phyloP scores from a whole-genome alignment of 352 stramenopile genomes.

The Albugo laibachii region DNA sequence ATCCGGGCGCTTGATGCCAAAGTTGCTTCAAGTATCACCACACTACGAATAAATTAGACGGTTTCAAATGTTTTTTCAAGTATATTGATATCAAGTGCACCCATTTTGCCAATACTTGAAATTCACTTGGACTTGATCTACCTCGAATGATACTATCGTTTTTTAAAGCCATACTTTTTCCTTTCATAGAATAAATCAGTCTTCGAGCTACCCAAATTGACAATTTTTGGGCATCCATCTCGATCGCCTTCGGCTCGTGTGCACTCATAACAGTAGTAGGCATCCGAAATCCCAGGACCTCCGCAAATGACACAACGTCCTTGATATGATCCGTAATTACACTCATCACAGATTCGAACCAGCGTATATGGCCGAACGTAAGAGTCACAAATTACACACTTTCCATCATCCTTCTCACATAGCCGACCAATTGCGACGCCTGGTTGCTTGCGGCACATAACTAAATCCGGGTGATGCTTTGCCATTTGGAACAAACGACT shows the following conservation, averaged over 20 bases:
- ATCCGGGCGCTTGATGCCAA: slow-evolving; percentile 23
- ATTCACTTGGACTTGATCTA: no score
- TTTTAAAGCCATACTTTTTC: slow-evolving; percentile 95
- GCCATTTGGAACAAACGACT: slow-evolving; percentile 58
- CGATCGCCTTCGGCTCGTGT: slow-evolving; percentile 91
- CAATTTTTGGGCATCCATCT: slow-evolving; percentile 99
- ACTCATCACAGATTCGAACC: slow-evolving; percentile 99
- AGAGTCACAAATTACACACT: slow-evolving; percentile 99
- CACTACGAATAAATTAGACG: no score
- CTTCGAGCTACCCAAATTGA: slow-evolving; percentile 92
- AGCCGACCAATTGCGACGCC: slow-evolving; percentile 93
- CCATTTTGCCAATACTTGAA: no score
- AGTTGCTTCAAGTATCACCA: slow-evolving; percentile 11
- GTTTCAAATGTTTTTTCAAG: no score
- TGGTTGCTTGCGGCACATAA: slow-evolving; percentile 99
- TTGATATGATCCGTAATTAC: slow-evolving; percentile 97
- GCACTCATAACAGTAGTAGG: slow-evolving; percentile 99
- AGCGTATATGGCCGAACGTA: slow-evolving; percentile 96
- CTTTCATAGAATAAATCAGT: slow-evolving; percentile 98
- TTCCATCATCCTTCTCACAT: slow-evolving; percentile 98
- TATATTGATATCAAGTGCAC: no score
- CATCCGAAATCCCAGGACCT: slow-evolving; percentile 93
- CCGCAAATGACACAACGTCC: slow-evolving; percentile 96
- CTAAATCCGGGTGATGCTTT: slow-evolving; percentile 99
- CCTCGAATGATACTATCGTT: slow-evolving; percentile 21